Evolutionary conservation across 1,284 basidiomycete genomes (phyloP).

Genomic region (Ceratobasidium sp.): DNA sequence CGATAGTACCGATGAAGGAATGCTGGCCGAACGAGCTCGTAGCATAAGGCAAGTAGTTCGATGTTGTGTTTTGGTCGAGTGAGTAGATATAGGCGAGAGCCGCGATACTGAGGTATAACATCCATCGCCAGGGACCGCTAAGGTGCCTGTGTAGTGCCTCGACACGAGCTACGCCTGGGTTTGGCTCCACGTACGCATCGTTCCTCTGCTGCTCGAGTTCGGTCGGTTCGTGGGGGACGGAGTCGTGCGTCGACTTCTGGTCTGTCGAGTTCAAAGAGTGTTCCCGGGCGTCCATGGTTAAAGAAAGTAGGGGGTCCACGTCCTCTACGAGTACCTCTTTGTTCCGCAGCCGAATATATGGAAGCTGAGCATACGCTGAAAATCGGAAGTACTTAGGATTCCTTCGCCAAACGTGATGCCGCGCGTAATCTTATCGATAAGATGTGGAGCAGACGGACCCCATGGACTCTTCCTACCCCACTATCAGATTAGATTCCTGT

Average conservation of each 20-base stretch:
- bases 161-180: constrained; percentile 33
- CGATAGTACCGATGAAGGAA: constrained; percentile 42
- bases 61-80: constrained; percentile 36
- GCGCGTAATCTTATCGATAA: constrained; percentile 9
- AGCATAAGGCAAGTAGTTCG: constrained; percentile 42
- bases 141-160: constrained; percentile 28
- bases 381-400: background rate
- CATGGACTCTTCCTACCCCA: background rate
- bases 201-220: background rate
- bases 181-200: constrained; percentile 17
- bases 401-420: background rate
- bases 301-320: background rate
- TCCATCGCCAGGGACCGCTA: constrained; percentile 23
- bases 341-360: constrained; percentile 19
- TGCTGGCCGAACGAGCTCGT: constrained; percentile 43
- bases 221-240: background rate
- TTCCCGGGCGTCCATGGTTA: constrained; percentile 20
- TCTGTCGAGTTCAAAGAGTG: constrained; percentile 14
- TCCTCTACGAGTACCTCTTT: background rate
- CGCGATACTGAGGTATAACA: constrained; percentile 35
- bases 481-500: constrained; percentile 32
- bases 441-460: constrained; percentile 7
- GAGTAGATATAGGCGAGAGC: constrained; percentile 34
- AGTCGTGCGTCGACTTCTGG: background rate
- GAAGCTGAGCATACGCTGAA: constrained; percentile 25